Percentiles rank a stretch among this genome's conserved stretches.
phyloP scores from a whole-genome alignment of 139 green algal species.

The Dunaliella primolecta region DNA sequence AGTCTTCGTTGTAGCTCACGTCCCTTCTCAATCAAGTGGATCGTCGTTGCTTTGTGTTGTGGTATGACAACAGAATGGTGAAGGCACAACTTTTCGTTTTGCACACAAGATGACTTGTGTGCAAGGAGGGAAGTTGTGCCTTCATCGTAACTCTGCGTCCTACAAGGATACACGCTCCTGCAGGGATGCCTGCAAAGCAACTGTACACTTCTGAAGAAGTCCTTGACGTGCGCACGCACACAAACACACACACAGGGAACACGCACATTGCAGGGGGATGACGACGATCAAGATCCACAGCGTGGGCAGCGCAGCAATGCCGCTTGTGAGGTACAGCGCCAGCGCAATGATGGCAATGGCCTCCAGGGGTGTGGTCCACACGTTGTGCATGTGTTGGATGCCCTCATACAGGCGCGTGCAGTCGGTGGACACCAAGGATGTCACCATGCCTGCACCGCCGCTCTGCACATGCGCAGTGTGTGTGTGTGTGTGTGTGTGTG shows the following conservation, averaged over 20 bases:
- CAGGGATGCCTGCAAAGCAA: too few species aligned
- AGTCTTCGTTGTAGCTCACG: too few species aligned
- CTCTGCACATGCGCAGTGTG: not conserved
- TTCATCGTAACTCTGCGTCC: too few species aligned
- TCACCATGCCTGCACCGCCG: slow-evolving; percentile 43
- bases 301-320: slow-evolving; percentile 52
- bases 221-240: not conserved
- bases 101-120: too few species aligned
- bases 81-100: too few species aligned
- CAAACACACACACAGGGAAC: not conserved
- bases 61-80: too few species aligned
- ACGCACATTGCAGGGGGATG: slow-evolving; percentile 34
- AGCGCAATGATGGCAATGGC: slow-evolving; percentile 60
- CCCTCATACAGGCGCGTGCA: slow-evolving; percentile 62
- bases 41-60: too few species aligned
- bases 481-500: not conserved
- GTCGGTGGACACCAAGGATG: slow-evolving; percentile 62
- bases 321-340: slow-evolving; percentile 49
- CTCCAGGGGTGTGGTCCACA: slow-evolving; percentile 65
- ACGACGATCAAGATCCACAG: slow-evolving; percentile 52
- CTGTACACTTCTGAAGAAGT: too few species aligned
- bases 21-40: too few species aligned
- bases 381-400: slow-evolving; percentile 59
- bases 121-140: too few species aligned
- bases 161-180: too few species aligned